Percentiles rank a stretch among this genome's conserved stretches.
Evolutionary conservation across 306 rosid species (phyloP).

Genomic region (Morella rubra): DNA sequence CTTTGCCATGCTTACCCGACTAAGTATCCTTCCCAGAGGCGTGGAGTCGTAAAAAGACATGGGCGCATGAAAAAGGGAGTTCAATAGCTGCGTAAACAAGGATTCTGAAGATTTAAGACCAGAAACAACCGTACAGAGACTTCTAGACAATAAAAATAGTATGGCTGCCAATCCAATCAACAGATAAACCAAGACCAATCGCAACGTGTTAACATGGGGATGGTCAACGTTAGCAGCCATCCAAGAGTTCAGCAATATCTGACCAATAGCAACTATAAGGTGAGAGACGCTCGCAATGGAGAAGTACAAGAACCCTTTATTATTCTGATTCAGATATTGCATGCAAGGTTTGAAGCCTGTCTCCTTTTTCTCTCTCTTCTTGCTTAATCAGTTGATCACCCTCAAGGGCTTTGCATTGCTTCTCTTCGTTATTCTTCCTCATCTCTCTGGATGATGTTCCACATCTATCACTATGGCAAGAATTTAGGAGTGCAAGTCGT

Average conservation of each 20-base stretch:
- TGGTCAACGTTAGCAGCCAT: constrained; percentile 53
- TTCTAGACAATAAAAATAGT: constrained; percentile 32
- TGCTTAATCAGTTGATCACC: constrained; percentile 47
- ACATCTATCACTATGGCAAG: background rate
- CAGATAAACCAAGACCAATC: constrained; percentile 38
- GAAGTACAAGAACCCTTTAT: constrained; percentile 46
- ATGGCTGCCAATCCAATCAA: constrained; percentile 28
- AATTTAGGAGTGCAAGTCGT: constrained; percentile 11
- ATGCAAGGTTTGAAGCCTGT: constrained; percentile 52
- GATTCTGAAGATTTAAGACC: constrained; percentile 46
- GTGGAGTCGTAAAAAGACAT: constrained; percentile 67
- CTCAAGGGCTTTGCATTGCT: background rate
- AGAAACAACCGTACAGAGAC: constrained; percentile 22
- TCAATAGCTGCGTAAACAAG: constrained; percentile 37
- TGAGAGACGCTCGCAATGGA: constrained; percentile 21
- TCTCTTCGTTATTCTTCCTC: constrained; percentile 14
- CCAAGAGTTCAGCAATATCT: constrained; percentile 47
- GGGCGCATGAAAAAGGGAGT: constrained; percentile 58
- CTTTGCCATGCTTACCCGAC: constrained; percentile 40
- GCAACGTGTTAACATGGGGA: constrained; percentile 22
- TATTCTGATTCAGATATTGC: constrained; percentile 48
- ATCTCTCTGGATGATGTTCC: constrained; percentile 20
- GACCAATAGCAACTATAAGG: constrained; percentile 34
- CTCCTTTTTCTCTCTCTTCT: constrained; percentile 60
- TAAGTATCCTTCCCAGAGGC: constrained; percentile 65